phyloP scores from a whole-genome alignment of 805 yeast genomes.

The Metschnikowia aberdeeniae region DNA sequence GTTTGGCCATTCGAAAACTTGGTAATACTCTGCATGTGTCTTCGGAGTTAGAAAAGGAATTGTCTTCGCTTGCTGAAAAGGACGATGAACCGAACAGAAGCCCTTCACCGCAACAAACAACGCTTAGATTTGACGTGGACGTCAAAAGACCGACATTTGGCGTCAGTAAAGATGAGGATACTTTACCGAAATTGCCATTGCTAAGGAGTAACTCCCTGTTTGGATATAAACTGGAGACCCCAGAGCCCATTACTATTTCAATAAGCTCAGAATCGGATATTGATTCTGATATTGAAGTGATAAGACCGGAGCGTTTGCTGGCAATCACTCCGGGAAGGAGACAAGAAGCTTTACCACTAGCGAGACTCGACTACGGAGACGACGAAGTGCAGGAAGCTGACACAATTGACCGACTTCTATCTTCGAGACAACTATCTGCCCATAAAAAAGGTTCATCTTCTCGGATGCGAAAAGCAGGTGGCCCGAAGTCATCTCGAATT shows the following conservation, averaged over 20 bases:
- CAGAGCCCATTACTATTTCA: conserved; percentile 3
- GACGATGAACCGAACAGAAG: neutral
- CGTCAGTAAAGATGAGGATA: neutral
- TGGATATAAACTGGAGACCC: conserved; percentile 7
- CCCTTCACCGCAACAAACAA: neutral
- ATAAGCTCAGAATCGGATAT: conserved; percentile 9
- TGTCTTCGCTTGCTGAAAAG: conserved; percentile 1
- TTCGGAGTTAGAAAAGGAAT: conserved; percentile 10
- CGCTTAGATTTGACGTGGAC: neutral
- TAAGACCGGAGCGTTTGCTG: neutral
- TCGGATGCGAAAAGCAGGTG: neutral
- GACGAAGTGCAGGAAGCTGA: conserved; percentile 9
- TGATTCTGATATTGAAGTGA: neutral
- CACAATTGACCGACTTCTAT: conserved; percentile 11
- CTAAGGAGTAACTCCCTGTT: conserved; percentile 5
- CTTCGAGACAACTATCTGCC: neutral
- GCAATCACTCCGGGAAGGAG: conserved; percentile 1
- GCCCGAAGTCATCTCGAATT: too few species aligned
- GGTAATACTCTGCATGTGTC: conserved; percentile 4
- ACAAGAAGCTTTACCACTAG: neutral
- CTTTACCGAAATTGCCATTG: conserved; percentile 3
- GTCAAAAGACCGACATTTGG: too few species aligned
- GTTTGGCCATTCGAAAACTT: conserved; percentile 32
- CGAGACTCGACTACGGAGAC: neutral
- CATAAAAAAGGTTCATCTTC: neutral